Base-by-base conservation (phyloP, 2,329 filamentous ascomycete species). In the Fusarium brachygibbosum region DNA sequence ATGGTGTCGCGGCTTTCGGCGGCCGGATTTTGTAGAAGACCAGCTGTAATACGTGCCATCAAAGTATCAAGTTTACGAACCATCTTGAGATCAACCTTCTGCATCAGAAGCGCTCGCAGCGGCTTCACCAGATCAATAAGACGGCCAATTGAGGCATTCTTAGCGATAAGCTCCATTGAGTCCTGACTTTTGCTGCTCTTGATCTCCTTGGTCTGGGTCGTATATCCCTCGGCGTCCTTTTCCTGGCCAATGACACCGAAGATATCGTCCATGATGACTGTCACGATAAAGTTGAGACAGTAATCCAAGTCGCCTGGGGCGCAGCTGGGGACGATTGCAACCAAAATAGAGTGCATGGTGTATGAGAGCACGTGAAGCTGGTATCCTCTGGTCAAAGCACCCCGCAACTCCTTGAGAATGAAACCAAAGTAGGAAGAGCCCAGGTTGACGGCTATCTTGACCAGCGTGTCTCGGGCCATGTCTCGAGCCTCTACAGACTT, bases 151-250 rank as follows among this genome's bases (percentile, higher is more conserved):
- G 94, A 95, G 3, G 93, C 90, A 48, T 90, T 94, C 75, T 91
- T 93, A 28, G 96, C 92, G 69, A 98, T 86, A 17, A 98, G 84
- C 78, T 98, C 95, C 90, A 98, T 97, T 0, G 96, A 97, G 76
- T 99, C 97, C 75, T 94, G 97, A 77, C 94, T 98, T 84, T 98
- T 99, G 84, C 93, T 98, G 79, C 93, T 96, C 83, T 97, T 98
- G 58, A 99, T 91, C 81, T 99, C 96, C 79, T 97, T 97, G 91
- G 97, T 98, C 79, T 95, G 92, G 77, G 90, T 97, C 58, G 91
- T 91, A 78, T 99, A 99, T 54, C 94, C 96, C 73, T 98, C 94
- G 0, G 95, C 95, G 74, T 99, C 96, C 80, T 99, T 99, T 76
- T 99, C 95, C 80, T 97, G 92, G 3, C 96, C 96, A 34, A 92